Conservation (phyloP, 148 eudicot genomes). For the Rhododendron simsii region DNA sequence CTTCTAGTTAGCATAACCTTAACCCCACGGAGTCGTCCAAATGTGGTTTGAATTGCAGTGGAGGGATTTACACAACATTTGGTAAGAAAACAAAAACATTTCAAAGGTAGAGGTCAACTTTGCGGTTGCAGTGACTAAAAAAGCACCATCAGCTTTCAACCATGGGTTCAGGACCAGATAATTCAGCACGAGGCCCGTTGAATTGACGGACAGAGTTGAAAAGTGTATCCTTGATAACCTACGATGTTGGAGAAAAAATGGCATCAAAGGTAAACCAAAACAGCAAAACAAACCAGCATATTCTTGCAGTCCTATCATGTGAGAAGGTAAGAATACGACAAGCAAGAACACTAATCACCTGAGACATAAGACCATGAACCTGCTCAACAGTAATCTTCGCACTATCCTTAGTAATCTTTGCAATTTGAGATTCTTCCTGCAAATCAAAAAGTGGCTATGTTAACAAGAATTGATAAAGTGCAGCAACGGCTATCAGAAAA, state of each 20-base stretch:
- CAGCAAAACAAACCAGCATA: neutral
- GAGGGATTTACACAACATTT: neutral
- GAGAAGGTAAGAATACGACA: neutral
- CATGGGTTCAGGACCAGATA: conserved; percentile 93
- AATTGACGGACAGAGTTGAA: conserved; percentile 77
- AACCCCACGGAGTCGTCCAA: neutral
- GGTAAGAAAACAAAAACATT: neutral
- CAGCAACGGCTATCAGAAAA: neutral
- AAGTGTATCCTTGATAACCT: conserved; percentile 93
- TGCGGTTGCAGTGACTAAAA: neutral
- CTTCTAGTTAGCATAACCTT: neutral
- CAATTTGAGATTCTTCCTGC: conserved; percentile 95
- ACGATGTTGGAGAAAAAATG: neutral
- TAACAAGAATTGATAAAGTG: neutral
- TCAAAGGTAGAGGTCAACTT: neutral
- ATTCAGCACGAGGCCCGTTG: conserved; percentile 43
- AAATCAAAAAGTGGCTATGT: conserved; percentile 9
- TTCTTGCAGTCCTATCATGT: neutral
- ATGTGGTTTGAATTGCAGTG: conserved; percentile 1
- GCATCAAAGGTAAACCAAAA: neutral
- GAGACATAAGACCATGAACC: conserved; percentile 98
- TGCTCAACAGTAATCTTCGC: conserved; percentile 99
- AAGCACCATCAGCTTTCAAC: conserved; percentile 51
- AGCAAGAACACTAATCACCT: conserved; percentile 37
- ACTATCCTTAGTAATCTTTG: conserved; percentile 94